Evolutionary conservation across 139 green algal genomes (phyloP).

Genomic region (Picochlorum sp.): DNA sequence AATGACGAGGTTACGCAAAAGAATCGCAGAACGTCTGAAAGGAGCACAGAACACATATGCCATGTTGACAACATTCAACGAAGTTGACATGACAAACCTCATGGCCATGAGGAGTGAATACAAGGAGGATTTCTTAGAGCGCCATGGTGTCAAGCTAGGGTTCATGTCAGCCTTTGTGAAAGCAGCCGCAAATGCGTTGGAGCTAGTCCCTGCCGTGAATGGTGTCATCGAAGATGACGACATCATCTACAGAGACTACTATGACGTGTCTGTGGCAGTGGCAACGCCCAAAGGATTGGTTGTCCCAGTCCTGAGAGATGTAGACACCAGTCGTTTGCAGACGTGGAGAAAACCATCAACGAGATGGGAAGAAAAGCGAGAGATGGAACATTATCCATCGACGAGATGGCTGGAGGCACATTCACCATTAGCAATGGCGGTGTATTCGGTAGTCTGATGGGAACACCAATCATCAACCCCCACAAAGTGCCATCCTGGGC

Average conservation of each 20-base stretch:
- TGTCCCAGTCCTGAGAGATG: constrained; percentile 83
- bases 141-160: constrained; percentile 96
- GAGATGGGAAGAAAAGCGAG: constrained; percentile 87
- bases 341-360: constrained; percentile 86
- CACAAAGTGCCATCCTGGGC: constrained; percentile 85
- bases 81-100: constrained; percentile 97
- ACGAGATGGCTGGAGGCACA: constrained; percentile 98
- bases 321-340: constrained; percentile 74
- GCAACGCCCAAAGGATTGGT: constrained; percentile 92
- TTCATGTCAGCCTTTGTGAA: constrained; percentile 99
- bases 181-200: constrained; percentile 72
- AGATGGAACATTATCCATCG: constrained; percentile 89
- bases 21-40: constrained; percentile 91
- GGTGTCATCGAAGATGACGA: constrained; percentile 92
- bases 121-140: constrained; percentile 94
- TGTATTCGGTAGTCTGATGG: constrained; percentile 92
- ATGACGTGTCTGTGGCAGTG: constrained; percentile 93
- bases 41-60: constrained; percentile 95
- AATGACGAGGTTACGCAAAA: constrained; percentile 86
- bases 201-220: constrained; percentile 85
- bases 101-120: constrained; percentile 77
- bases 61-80: constrained; percentile 98
- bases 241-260: constrained; percentile 84
- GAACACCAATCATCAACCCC: constrained; percentile 99
- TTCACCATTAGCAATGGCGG: constrained; percentile 99